These are phyloP conservation scores for Fallopia convolvulus DNA, from an alignment of 148 eudicot genomes.

Conservation along the genomic window DNA sequence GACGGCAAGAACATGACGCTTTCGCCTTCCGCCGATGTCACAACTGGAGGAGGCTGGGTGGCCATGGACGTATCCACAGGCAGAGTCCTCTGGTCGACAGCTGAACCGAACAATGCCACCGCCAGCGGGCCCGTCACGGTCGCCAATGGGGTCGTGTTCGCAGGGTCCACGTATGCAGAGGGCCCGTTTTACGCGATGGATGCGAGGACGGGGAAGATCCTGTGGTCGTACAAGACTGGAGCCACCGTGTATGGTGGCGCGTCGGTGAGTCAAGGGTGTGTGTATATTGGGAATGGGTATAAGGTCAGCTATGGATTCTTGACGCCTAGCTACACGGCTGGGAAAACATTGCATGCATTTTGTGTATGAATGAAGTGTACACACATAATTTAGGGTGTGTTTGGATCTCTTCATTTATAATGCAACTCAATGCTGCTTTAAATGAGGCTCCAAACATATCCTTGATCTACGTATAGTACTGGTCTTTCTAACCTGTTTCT, in stretches of 20 bases:
- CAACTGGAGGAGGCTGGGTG: constrained; percentile 53
- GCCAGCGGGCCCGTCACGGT: constrained; percentile 42
- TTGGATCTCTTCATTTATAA: too few species aligned
- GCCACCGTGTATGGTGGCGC: constrained; percentile 45
- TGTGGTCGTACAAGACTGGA: constrained; percentile 50
- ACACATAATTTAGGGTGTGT: too few species aligned
- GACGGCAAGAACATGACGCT: constrained; percentile 26
- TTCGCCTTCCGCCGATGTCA: constrained; percentile 31
- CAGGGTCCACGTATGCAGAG: constrained; percentile 27
- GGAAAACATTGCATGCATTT: constrained; percentile 34
- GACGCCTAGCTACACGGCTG: constrained; percentile 18
- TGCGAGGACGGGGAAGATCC: constrained; percentile 32
- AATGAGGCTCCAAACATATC: too few species aligned
- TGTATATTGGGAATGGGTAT: constrained; percentile 43
- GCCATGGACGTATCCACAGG: constrained; percentile 44
- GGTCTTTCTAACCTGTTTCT: too few species aligned
- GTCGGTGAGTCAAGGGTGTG: constrained; percentile 48
- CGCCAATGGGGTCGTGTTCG: constrained; percentile 53
- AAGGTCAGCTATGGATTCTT: constrained; percentile 22
- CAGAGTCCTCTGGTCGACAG: constrained; percentile 44
- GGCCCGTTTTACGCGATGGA: constrained; percentile 52
- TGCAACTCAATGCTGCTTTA: too few species aligned
- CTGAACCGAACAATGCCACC: constrained; percentile 33
- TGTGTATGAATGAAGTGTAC: constrained; percentile 17
- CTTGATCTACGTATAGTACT: too few species aligned